Evolutionary conservation across 179 eudicot genomes (phyloP).

Genomic region (Beta lomatogona): DNA sequence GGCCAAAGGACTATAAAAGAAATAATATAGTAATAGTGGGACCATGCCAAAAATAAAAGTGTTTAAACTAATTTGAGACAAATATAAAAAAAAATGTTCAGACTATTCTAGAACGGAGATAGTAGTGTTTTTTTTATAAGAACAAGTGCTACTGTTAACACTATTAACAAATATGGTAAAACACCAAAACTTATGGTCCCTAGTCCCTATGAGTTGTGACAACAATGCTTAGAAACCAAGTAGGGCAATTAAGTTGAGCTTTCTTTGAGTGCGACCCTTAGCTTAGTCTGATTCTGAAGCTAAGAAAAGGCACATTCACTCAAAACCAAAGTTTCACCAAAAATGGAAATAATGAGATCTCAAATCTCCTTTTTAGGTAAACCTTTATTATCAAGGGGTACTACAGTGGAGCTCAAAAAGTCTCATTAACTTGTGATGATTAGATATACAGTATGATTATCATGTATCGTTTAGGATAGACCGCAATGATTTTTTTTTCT

Average conservation of each 20-base stretch:
- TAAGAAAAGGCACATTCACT: neutral
- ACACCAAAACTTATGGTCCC: neutral
- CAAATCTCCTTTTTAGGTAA: neutral
- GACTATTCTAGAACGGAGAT: too few species aligned
- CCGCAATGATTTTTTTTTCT: too few species aligned
- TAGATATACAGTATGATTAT: neutral
- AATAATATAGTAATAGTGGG: too few species aligned
- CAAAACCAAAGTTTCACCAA: neutral
- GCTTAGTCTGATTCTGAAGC: neutral
- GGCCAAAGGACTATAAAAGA: too few species aligned
- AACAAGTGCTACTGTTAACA: too few species aligned
- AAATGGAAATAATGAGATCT: neutral
- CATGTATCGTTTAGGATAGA: too few species aligned
- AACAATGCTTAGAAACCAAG: constrained; percentile 9
- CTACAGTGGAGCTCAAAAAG: neutral
- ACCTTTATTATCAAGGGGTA: neutral
- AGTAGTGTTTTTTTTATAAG: too few species aligned
- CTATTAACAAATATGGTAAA: neutral
- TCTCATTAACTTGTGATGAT: neutral
- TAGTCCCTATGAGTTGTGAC: neutral
- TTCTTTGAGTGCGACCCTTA: constrained; percentile 16
- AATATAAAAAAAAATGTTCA: too few species aligned
- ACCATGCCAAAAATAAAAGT: too few species aligned
- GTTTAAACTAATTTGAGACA: too few species aligned
- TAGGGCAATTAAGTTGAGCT: constrained; percentile 6